These are phyloP conservation scores for Aureobasidium mangrovei DNA, from an alignment of 2,329 filamentous ascomycete species.

Conservation along the genomic window DNA sequence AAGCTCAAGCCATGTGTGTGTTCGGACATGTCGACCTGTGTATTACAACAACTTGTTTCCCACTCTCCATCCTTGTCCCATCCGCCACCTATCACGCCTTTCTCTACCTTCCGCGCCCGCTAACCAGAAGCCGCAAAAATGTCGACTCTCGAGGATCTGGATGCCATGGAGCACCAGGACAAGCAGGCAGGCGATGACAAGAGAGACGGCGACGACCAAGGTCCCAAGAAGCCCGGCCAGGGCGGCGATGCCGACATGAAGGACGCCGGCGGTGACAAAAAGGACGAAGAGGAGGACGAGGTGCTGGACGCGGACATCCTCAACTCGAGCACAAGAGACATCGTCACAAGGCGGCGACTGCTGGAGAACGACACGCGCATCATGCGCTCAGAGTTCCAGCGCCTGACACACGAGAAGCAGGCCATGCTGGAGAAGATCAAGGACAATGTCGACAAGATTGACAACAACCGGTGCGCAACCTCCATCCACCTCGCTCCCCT, in stretches of 20 bases:
- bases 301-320: slow-evolving; percentile 90
- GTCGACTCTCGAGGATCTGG: slow-evolving; percentile 88
- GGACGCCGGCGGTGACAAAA: slow-evolving; percentile 53
- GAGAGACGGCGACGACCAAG: slow-evolving; percentile 45
- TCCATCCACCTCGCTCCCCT: background rate
- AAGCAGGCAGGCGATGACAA: slow-evolving; percentile 65
- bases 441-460: slow-evolving; percentile 97
- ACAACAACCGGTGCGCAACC: slow-evolving; percentile 77
- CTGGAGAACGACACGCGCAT: slow-evolving; percentile 97
- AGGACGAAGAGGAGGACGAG: slow-evolving; percentile 58
- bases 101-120: background rate
- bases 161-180: slow-evolving; percentile 74
- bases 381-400: slow-evolving; percentile 95
- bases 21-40: background rate
- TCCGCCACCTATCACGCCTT: slow-evolving; percentile 1
- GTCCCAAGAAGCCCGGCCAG: slow-evolving; percentile 45
- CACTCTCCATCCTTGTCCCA: background rate
- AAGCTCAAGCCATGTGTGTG: background rate
- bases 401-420: slow-evolving; percentile 88
- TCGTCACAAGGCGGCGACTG: slow-evolving; percentile 79
- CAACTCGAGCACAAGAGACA: slow-evolving; percentile 86
- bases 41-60: background rate
- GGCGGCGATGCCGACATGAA: slow-evolving; percentile 80
- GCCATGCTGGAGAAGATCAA: slow-evolving; percentile 99
- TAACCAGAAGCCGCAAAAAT: slow-evolving; percentile 41